phyloP scores from a whole-genome alignment of 352 stramenopile species.

The Globisporangium middletonii region DNA sequence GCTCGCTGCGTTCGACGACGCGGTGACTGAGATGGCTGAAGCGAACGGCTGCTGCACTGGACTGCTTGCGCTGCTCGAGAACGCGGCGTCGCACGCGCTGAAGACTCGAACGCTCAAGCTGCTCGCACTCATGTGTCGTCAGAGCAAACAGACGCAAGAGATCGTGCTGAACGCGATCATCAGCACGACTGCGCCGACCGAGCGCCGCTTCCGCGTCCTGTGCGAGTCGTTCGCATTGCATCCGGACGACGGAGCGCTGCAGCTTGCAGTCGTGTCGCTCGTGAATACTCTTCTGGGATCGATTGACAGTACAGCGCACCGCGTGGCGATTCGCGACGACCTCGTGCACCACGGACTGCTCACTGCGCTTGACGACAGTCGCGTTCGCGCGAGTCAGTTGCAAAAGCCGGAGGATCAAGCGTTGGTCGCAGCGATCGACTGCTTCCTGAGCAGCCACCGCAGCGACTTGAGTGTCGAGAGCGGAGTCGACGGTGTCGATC shows the following conservation, averaged over 20 bases:
- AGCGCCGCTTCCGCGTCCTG: slow-evolving; percentile 23
- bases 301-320: slow-evolving; percentile 20
- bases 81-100: slow-evolving; percentile 12
- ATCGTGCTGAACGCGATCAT: slow-evolving; percentile 26
- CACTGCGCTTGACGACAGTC: slow-evolving; percentile 22
- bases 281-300: slow-evolving; percentile 36
- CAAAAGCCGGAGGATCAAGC: neutral
- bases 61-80: slow-evolving; percentile 25
- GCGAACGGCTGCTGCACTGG: slow-evolving; percentile 22
- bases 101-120: slow-evolving; percentile 30
- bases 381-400: neutral
- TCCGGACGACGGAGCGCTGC: slow-evolving; percentile 18
- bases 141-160: slow-evolving; percentile 20
- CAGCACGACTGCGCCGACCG: slow-evolving; percentile 5
- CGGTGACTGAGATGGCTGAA: slow-evolving; percentile 25
- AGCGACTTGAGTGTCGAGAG: too few relatives aligned
- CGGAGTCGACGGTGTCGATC: neutral
- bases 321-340: slow-evolving; percentile 35
- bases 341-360: slow-evolving; percentile 28
- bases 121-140: slow-evolving; percentile 25
- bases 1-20: slow-evolving; percentile 27
- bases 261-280: slow-evolving; percentile 36
- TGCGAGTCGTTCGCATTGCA: slow-evolving; percentile 21
- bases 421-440: neutral
- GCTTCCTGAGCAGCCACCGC: neutral